phyloP scores from a whole-genome alignment of 306 rosid genomes.

The Malus fusca region DNA sequence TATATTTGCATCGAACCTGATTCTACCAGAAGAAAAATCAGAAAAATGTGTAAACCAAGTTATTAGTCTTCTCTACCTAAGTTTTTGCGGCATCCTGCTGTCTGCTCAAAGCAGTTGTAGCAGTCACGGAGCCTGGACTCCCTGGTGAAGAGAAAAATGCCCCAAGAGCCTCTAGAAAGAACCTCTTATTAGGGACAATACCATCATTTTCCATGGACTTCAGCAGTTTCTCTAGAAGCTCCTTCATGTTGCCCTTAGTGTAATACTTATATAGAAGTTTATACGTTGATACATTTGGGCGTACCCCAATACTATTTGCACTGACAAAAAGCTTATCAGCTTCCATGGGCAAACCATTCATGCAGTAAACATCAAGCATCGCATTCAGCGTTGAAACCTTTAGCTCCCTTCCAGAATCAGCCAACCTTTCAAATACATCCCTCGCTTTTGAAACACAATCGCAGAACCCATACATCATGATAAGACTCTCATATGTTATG shows the following conservation, averaged over 20 bases:
- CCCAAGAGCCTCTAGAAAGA: constrained; percentile 81
- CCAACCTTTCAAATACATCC: constrained; percentile 61
- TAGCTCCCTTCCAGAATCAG: constrained; percentile 45
- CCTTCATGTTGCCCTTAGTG: constrained; percentile 73
- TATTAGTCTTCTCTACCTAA: constrained; percentile 23
- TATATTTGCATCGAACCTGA: neutral
- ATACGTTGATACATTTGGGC: constrained; percentile 63
- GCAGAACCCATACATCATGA: constrained; percentile 71
- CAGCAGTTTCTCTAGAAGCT: constrained; percentile 59
- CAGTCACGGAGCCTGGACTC: constrained; percentile 27
- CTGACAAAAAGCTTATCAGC: constrained; percentile 57
- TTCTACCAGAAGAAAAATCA: neutral
- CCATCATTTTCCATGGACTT: constrained; percentile 81
- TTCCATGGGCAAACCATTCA: constrained; percentile 75
- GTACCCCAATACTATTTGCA: constrained; percentile 35
- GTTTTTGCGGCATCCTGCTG: constrained; percentile 21
- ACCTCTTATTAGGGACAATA: constrained; percentile 76
- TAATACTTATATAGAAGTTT: constrained; percentile 88
- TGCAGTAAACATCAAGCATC: constrained; percentile 89
- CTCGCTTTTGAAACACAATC: constrained; percentile 66
- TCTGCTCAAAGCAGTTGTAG: constrained; percentile 26
- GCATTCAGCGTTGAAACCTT: constrained; percentile 78
- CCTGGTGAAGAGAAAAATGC: constrained; percentile 49
- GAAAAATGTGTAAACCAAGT: constrained; percentile 7
- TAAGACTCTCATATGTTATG: constrained; percentile 76